A percentile compares a stretch with the other conserved stretches of the same genome.
Evolutionary conservation across 306 rosid genomes (phyloP).

Genomic region (Cicer chorassanicum): DNA sequence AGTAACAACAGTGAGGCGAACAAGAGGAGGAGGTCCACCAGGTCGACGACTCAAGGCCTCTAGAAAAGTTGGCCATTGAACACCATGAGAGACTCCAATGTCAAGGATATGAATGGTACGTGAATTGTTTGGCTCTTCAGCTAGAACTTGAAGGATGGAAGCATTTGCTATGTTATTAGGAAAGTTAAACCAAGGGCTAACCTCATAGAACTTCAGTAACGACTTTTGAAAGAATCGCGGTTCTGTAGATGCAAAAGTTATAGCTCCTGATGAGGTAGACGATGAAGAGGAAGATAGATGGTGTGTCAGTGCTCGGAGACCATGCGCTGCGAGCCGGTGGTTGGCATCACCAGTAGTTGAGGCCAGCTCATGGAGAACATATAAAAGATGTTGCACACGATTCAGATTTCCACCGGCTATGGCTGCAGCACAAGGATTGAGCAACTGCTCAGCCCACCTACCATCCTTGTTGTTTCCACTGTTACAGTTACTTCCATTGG

Average conservation of each 20-base stretch:
- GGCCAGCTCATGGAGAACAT: conserved; percentile 87
- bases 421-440: conserved; percentile 85
- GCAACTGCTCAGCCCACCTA: conserved; percentile 95
- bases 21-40: conserved; percentile 83
- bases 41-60: conserved; percentile 83
- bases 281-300: conserved; percentile 59
- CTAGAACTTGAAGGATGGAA: conserved; percentile 77
- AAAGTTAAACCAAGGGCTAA: conserved; percentile 91
- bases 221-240: conserved; percentile 70
- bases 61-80: conserved; percentile 90
- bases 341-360: conserved; percentile 81
- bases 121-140: conserved; percentile 52
- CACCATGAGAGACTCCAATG: conserved; percentile 89
- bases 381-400: conserved; percentile 82
- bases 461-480: conserved; percentile 78
- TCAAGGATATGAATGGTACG: conserved; percentile 77
- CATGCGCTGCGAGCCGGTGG: conserved; percentile 79
- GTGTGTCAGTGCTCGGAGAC: conserved; percentile 64
- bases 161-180: conserved; percentile 85
- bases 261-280: conserved; percentile 46
- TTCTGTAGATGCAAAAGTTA: conserved; percentile 68
- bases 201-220: conserved; percentile 83
- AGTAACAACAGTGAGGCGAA: conserved; percentile 75
- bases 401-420: conserved; percentile 58
- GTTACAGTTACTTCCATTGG: conserved; percentile 61